These are phyloP conservation scores for Avena eriantha DNA, from an alignment of 176 grass and related monocot species.

Conservation along the genomic window DNA sequence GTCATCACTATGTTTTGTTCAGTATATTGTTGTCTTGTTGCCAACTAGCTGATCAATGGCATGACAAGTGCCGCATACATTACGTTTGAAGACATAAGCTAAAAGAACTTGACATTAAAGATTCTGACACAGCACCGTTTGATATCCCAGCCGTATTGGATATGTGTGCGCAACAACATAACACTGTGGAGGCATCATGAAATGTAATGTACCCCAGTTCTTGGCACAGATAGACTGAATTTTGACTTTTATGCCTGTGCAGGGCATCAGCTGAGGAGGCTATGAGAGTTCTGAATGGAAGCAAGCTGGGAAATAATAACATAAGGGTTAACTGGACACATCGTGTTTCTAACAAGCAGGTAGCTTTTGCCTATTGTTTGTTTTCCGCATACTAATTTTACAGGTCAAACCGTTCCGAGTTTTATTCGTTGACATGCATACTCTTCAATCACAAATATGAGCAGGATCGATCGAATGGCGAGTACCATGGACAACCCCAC, in stretches of 20 bases:
- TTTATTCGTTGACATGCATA: conserved; percentile 1
- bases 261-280: conserved; percentile 63
- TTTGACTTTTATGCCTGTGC: background rate
- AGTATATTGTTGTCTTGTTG: conserved; percentile 4
- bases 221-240: background rate
- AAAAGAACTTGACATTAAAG: background rate
- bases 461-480: conserved; percentile 43
- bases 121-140: background rate
- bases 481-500: conserved; percentile 20
- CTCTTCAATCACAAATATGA: conserved; percentile 42
- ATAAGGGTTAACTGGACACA: conserved; percentile 46
- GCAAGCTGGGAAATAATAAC: conserved; percentile 38
- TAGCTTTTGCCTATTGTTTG: background rate
- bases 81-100: background rate
- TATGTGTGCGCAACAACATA: background rate
- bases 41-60: background rate
- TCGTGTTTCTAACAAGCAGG: conserved; percentile 52
- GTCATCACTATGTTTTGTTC: background rate
- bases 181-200: background rate
- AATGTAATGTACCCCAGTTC: background rate
- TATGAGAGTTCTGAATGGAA: conserved; percentile 53
- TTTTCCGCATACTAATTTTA: background rate
- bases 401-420: background rate
- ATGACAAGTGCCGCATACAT: conserved; percentile 17
- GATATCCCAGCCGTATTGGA: background rate